Conservation (phyloP, 73 alveolate species). For the Durusdinium trenchii region DNA sequence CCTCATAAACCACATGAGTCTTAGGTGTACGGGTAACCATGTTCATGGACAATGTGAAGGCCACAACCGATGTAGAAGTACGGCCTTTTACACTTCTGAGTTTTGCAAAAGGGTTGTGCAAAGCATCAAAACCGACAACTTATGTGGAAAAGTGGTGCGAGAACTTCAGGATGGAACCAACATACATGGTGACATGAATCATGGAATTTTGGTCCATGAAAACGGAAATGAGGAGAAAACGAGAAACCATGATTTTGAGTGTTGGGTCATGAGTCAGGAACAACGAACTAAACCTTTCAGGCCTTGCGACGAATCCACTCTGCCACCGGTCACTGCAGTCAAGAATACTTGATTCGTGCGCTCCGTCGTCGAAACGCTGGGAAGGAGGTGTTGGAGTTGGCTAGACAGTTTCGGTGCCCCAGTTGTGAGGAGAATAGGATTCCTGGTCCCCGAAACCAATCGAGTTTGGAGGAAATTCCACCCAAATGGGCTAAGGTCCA, state of each 20-base stretch:
- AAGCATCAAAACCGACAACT: neutral
- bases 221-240: neutral
- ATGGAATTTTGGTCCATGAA: neutral
- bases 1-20: neutral
- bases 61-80: too few relatives aligned
- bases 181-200: neutral
- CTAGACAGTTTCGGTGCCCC: neutral
- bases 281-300: neutral
- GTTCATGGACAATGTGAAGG: neutral
- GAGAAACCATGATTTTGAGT: neutral
- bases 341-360: neutral
- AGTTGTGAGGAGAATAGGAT: neutral
- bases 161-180: neutral
- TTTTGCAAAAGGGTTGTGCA: neutral
- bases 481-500: constrained; percentile 32
- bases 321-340: constrained; percentile 66
- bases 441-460: neutral
- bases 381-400: neutral
- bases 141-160: neutral
- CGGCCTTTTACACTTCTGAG: neutral
- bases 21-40: neutral
- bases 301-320: neutral
- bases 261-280: neutral
- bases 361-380: neutral
- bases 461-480: neutral